These are phyloP conservation scores for Mimosa bimucronata DNA, from an alignment of 306 rosid genomes.

Conservation along the genomic window DNA sequence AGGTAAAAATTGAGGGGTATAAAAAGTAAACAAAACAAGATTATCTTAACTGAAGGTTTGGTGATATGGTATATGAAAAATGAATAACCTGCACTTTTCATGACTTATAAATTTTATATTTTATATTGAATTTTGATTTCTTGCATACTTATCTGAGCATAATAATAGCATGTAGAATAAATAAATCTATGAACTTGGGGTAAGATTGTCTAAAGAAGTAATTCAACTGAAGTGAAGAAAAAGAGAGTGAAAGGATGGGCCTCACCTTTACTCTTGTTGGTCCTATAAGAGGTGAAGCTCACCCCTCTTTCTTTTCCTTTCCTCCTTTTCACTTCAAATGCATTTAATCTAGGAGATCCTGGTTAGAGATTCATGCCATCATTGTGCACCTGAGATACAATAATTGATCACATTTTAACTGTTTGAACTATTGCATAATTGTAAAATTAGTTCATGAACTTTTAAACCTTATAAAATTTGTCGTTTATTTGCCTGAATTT, in stretches of 20 bases:
- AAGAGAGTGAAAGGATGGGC: background rate
- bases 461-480: background rate
- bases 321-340: background rate
- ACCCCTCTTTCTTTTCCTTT: background rate
- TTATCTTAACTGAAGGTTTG: background rate
- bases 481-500: background rate
- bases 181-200: background rate
- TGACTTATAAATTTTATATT: background rate
- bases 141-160: background rate
- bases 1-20: constrained; percentile 42
- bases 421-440: background rate
- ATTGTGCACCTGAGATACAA: background rate
- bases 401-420: background rate
- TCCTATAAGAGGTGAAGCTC: background rate
- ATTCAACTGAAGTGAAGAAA: background rate
- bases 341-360: background rate
- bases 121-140: background rate
- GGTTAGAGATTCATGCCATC: background rate
- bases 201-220: background rate
- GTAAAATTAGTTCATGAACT: background rate
- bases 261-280: background rate
- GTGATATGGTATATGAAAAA: background rate
- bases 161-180: background rate
- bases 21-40: background rate
- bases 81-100: background rate